Conservation (phyloP, 2,329 filamentous ascomycete genomes). For the Fusarium nurragi region DNA sequence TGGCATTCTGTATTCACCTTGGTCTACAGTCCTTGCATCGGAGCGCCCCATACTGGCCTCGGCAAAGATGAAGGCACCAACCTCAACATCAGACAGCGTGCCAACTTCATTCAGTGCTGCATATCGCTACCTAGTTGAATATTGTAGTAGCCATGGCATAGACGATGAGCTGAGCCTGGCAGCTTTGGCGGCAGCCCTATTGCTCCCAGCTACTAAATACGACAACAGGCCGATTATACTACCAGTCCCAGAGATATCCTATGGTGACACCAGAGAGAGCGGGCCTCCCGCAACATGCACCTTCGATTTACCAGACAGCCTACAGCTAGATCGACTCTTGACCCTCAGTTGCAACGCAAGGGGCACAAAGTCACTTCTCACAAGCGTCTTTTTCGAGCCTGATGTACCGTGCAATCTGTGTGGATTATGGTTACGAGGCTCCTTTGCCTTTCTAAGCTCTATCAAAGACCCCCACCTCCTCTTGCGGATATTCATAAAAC, state of each 20-base stretch:
- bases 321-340: slow-evolving; percentile 31
- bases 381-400: background rate
- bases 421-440: background rate
- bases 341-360: background rate
- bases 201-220: slow-evolving; percentile 43
- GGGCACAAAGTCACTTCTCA: background rate
- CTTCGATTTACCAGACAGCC: background rate
- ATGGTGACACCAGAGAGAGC: background rate
- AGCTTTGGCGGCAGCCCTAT: slow-evolving; percentile 43
- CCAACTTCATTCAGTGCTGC: slow-evolving; percentile 31
- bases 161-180: slow-evolving; percentile 38
- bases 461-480: background rate
- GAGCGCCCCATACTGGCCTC: slow-evolving; percentile 4
- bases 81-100: background rate
- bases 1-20: slow-evolving; percentile 32
- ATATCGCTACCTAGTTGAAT: slow-evolving; percentile 40
- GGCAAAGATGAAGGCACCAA: background rate
- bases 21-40: slow-evolving; percentile 8
- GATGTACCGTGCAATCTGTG: background rate
- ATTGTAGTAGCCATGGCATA: slow-evolving; percentile 42
- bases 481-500: background rate
- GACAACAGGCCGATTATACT: slow-evolving; percentile 32
- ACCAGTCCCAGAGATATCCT: background rate
- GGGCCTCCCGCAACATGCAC: background rate
- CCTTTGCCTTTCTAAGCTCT: background rate